Conservation (phyloP, 1,284 basidiomycete genomes). For the Filobasidium uniguttulatum region DNA sequence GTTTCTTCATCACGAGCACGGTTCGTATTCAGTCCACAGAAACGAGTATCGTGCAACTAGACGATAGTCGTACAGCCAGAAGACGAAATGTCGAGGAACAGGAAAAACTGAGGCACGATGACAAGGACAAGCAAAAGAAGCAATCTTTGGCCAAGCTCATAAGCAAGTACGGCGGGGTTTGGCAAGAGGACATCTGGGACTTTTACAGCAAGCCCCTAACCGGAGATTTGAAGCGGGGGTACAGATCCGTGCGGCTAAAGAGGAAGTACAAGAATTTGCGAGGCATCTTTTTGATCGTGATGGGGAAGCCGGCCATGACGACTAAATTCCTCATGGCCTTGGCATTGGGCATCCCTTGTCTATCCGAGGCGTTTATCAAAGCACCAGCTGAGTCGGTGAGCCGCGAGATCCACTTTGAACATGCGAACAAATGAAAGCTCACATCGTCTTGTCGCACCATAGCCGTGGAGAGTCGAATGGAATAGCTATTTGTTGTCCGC, state of each 20-base stretch:
- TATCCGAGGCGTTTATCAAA: slow-evolving; percentile 9
- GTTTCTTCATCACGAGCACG: not conserved
- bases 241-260: not conserved
- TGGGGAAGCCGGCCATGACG: slow-evolving; percentile 2
- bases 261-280: not conserved
- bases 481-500: slow-evolving; percentile 6
- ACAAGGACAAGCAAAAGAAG: not conserved
- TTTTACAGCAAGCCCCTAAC: not conserved
- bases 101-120: not conserved
- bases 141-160: not conserved
- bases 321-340: slow-evolving; percentile 10
- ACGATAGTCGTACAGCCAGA: too few species aligned
- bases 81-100: too few species aligned
- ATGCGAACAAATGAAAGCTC: too few species aligned
- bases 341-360: slow-evolving; percentile 10
- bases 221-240: not conserved
- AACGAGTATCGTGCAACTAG: too few species aligned
- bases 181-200: not conserved
- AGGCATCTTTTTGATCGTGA: slow-evolving; percentile 10
- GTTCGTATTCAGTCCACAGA: too few species aligned
- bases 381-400: slow-evolving; percentile 1
- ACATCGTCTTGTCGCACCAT: too few species aligned
- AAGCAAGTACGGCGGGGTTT: not conserved
- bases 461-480: slow-evolving; percentile 1
- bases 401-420: too few species aligned